These are phyloP conservation scores for Mycena rosella DNA, from an alignment of 768 basidiomycete species.

Conservation along the genomic window DNA sequence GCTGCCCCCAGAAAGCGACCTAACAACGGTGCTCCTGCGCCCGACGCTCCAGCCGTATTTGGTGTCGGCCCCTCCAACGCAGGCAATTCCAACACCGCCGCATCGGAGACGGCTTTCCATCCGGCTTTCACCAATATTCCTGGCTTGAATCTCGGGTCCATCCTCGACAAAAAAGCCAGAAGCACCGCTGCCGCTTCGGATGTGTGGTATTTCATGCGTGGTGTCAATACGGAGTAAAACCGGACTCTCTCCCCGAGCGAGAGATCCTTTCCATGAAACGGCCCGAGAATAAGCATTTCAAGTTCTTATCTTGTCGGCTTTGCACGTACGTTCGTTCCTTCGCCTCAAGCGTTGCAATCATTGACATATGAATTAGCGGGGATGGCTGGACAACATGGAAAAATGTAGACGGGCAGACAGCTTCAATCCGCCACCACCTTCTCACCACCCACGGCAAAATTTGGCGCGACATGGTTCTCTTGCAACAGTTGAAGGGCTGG, in stretches of 20 bases:
- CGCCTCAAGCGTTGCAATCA: too few relatives aligned
- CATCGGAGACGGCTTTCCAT: conserved; percentile 3
- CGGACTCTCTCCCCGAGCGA: background rate
- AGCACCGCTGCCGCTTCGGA: background rate
- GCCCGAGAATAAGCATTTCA: background rate
- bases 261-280: background rate
- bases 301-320: background rate
- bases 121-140: conserved; percentile 5
- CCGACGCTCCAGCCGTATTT: background rate
- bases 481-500: conserved; percentile 33
- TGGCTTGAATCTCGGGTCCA: background rate
- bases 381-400: conserved; percentile 34
- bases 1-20: background rate
- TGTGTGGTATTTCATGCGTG: conserved; percentile 21
- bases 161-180: background rate
- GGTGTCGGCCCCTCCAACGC: background rate
- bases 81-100: background rate
- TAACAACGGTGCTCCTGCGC: background rate
- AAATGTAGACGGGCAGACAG: conserved; percentile 33
- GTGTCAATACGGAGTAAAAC: background rate
- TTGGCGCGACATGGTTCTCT: conserved; percentile 28
- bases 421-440: conserved; percentile 34
- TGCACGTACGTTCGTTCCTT: conserved; percentile 10
- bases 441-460: conserved; percentile 17
- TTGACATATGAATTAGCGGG: background rate